Evolutionary conservation across 116 monocot genomes (phyloP).

Genomic region (Phalaenopsis hybrid): DNA sequence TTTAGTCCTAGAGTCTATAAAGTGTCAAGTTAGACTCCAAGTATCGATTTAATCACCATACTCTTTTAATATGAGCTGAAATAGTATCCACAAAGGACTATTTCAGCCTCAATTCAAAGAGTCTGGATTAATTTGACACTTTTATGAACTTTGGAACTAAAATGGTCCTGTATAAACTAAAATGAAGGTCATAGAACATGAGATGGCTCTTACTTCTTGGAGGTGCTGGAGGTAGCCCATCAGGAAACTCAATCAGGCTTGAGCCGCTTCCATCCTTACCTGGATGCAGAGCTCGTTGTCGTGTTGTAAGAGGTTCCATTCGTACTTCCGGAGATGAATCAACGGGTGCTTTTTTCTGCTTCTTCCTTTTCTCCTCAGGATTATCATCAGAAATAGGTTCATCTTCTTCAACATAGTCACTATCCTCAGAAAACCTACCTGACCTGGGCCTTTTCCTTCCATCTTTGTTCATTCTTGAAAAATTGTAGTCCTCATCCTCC

Average conservation of each 20-base stretch:
- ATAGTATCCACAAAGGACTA: too few species aligned
- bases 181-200: neutral
- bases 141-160: too few species aligned
- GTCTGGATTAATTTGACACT: too few species aligned
- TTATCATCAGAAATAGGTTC: slow-evolving; percentile 10
- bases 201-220: slow-evolving; percentile 66
- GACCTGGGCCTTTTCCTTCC: slow-evolving; percentile 12
- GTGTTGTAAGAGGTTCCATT: slow-evolving; percentile 65
- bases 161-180: neutral
- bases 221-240: slow-evolving; percentile 73
- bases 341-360: slow-evolving; percentile 19
- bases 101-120: too few species aligned
- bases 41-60: too few species aligned
- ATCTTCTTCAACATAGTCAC: slow-evolving; percentile 22
- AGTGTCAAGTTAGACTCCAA: too few species aligned
- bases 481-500: slow-evolving; percentile 37
- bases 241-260: slow-evolving; percentile 73
- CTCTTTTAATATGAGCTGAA: too few species aligned
- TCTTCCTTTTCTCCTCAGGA: slow-evolving; percentile 28
- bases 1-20: too few species aligned
- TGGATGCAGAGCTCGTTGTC: slow-evolving; percentile 71
- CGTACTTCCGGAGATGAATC: slow-evolving; percentile 23
- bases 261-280: slow-evolving; percentile 34
- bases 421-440: slow-evolving; percentile 10
- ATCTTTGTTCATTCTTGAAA: slow-evolving; percentile 21